phyloP scores from a whole-genome alignment of 108 stramenopile species.

The Cyclostephanos invisitatus region DNA sequence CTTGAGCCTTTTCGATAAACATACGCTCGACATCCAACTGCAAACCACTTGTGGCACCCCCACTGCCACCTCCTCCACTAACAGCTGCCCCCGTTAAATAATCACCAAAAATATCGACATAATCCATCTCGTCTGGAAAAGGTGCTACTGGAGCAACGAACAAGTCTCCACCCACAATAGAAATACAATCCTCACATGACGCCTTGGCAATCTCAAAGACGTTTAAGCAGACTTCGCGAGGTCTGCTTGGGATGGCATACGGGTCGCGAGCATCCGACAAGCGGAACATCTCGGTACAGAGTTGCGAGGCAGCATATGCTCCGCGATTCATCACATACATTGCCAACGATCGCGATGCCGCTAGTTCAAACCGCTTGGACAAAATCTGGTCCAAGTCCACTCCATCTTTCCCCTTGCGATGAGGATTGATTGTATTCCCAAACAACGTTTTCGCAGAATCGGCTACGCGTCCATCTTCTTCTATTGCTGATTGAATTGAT shows the following conservation, averaged over 20 bases:
- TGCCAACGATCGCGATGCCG: conserved; percentile 64
- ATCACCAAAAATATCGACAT: conserved; percentile 41
- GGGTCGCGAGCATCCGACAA: conserved; percentile 50
- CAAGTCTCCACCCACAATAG: conserved; percentile 69
- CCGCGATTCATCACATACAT: conserved; percentile 74
- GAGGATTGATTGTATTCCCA: conserved; percentile 41
- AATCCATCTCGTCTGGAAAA: conserved; percentile 61
- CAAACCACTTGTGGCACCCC: conserved; percentile 59
- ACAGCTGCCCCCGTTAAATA: conserved; percentile 25
- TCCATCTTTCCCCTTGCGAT: conserved; percentile 45
- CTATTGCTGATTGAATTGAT: conserved; percentile 69
- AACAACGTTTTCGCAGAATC: conserved; percentile 46
- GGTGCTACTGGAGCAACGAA: conserved; percentile 68
- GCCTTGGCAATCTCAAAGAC: conserved; percentile 62
- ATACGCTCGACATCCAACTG: conserved; percentile 86
- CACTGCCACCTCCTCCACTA: conserved; percentile 28
- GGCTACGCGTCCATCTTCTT: conserved; percentile 43
- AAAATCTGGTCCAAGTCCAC: conserved; percentile 52
- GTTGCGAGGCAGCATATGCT: conserved; percentile 47
- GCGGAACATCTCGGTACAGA: conserved; percentile 39
- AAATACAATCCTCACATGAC: conserved; percentile 68
- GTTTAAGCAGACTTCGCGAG: conserved; percentile 49
- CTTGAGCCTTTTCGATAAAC: conserved; percentile 73
- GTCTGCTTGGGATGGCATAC: conserved; percentile 51
- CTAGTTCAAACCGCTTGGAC: conserved; percentile 65